These are phyloP conservation scores for Microthlaspi erraticum DNA, from an alignment of 345 rosid species.

Conservation along the genomic window DNA sequence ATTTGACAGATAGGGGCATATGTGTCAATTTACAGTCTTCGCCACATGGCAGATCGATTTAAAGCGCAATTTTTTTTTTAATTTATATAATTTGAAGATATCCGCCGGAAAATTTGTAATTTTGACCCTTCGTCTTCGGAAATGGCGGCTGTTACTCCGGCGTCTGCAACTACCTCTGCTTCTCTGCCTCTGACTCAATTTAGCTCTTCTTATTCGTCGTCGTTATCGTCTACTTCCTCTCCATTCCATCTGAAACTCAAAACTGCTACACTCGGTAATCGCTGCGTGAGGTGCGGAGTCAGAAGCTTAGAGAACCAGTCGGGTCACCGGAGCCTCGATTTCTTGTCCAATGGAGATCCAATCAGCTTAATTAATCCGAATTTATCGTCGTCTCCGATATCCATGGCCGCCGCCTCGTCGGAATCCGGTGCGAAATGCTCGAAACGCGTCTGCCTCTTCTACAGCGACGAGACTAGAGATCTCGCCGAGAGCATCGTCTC, in stretches of 20 bases:
- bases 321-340: slow-evolving; percentile 55
- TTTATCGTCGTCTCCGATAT: slow-evolving; percentile 47
- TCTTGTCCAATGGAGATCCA: slow-evolving; percentile 56
- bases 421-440: slow-evolving; percentile 55
- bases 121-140: slow-evolving; percentile 40
- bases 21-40: neutral
- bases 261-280: slow-evolving; percentile 15
- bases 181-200: slow-evolving; percentile 27
- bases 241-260: slow-evolving; percentile 33
- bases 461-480: slow-evolving; percentile 73
- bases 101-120: slow-evolving; percentile 33
- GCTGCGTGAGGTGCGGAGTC: slow-evolving; percentile 53
- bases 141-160: slow-evolving; percentile 49
- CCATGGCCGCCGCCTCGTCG: slow-evolving; percentile 58
- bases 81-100: slow-evolving; percentile 18
- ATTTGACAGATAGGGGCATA: slow-evolving; percentile 41
- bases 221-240: slow-evolving; percentile 30
- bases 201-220: slow-evolving; percentile 13
- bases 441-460: slow-evolving; percentile 76
- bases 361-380: slow-evolving; percentile 49
- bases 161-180: slow-evolving; percentile 29
- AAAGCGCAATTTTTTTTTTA: neutral
- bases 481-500: slow-evolving; percentile 82
- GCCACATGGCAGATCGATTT: slow-evolving; percentile 20
- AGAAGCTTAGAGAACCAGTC: slow-evolving; percentile 63